Base-by-base conservation (phyloP, 2,329 filamentous ascomycete species). In the Nemania diffusa region DNA sequence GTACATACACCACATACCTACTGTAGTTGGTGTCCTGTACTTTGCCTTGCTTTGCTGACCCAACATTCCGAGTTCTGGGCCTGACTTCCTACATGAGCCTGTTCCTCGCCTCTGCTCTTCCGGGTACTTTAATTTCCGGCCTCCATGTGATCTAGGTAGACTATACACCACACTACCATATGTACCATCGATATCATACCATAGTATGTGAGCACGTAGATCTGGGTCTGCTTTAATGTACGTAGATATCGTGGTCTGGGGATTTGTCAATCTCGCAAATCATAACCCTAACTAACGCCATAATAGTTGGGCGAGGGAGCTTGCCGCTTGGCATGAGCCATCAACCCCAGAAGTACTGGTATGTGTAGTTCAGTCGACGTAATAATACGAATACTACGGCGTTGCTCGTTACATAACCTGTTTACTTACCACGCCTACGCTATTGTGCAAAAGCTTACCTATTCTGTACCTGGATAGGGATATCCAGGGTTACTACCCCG, bases 241-340 rank as follows among this genome's bases (percentile, higher is more conserved):
- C n/a, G n/a, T n/a, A n/a, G n/a, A n/a, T n/a, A n/a, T n/a, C n/a
- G n/a, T n/a, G n/a, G n/a, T 42, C 57, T 56, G 50, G 37, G 29
- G 62, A 65, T 62, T 62, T 62, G 51, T 62, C 60, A 57, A 50
- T 48, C 37, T 27, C 40, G 29, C 26, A 32, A 20, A 57, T 63
- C 22, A 26, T 51, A 57, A 20, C 42, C 20, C 42, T 17, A 15
- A 46, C 42, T 17, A 20, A 46, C 17, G 42, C 20, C 17, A 22
- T 46, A 46, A 46, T 20, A 46, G 42, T 22, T 22, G 20, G 52
- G 9, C 11, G 27, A 57, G 34, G 11, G 9, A 13, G 42, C 44
- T 17, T 37, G 17, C 37, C 48, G 37, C 62, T 64, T 64, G 55
- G 62, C 62, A 64, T 42, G 7, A 55, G 61, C 46, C 40, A 24